Conservation (phyloP, 1,284 basidiomycete species). For the Phlebopus sp. region DNA sequence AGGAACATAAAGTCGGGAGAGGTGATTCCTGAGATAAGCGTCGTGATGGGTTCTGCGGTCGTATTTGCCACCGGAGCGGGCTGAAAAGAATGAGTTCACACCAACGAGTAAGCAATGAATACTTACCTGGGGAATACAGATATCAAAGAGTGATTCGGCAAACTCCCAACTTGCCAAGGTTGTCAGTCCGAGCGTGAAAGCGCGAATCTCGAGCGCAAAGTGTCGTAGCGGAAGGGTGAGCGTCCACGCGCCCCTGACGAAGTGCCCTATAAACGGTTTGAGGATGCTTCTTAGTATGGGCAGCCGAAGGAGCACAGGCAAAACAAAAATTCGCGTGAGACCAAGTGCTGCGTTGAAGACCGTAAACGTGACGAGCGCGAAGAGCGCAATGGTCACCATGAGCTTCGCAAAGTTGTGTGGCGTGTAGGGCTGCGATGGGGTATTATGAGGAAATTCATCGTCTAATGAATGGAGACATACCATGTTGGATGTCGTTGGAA, state of each 20-base stretch:
- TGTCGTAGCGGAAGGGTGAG: slow-evolving; percentile 48
- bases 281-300: slow-evolving; percentile 50
- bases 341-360: slow-evolving; percentile 44
- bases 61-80: slow-evolving; percentile 40
- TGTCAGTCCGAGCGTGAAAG: slow-evolving; percentile 48
- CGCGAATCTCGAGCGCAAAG: slow-evolving; percentile 42
- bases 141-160: slow-evolving; percentile 56
- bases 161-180: slow-evolving; percentile 61
- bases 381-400: slow-evolving; percentile 38
- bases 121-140: slow-evolving; percentile 45
- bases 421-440: slow-evolving; percentile 20
- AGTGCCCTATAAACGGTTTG: slow-evolving; percentile 60
- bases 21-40: slow-evolving; percentile 58
- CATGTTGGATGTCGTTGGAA: slow-evolving; percentile 9
- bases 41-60: slow-evolving; percentile 48
- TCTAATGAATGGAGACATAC: slow-evolving; percentile 13
- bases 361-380: slow-evolving; percentile 39
- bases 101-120: not conserved
- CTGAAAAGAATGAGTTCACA: slow-evolving; percentile 27
- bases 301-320: slow-evolving; percentile 53
- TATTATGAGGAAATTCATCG: not conserved
- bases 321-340: slow-evolving; percentile 36
- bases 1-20: slow-evolving; percentile 49
- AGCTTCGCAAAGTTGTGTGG: slow-evolving; percentile 20
- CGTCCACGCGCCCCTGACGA: slow-evolving; percentile 56